Conservation (phyloP, 257 asterid genomes). For the Solanum verrucosum region DNA sequence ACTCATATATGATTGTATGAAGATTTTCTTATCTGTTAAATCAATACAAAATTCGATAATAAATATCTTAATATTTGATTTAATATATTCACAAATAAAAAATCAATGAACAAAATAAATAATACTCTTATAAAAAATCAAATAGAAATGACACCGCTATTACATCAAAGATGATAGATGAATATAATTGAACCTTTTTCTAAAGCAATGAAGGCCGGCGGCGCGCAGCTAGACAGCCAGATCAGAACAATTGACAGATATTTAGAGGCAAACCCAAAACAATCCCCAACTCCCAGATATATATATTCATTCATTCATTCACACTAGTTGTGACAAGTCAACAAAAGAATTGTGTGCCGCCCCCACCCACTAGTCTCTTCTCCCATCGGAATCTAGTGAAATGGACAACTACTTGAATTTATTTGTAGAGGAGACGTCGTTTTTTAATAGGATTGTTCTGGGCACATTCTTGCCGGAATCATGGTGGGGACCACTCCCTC, state of each 20-base stretch:
- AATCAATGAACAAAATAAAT: no score
- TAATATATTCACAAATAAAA: no score
- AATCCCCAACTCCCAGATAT: not conserved
- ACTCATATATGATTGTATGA: no score
- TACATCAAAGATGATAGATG: no score
- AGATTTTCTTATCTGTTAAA: no score
- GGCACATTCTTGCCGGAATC: constrained; percentile 50
- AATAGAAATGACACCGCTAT: no score
- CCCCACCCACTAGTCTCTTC: no score
- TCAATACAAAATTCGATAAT: no score
- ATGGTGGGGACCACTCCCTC: constrained; percentile 58
- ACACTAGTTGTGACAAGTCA: not conserved
- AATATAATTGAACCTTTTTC: not conserved
- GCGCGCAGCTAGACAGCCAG: not conserved
- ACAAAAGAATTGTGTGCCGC: not conserved
- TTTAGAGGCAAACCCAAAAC: not conserved
- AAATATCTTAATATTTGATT: no score
- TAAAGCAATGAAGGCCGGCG: not conserved
- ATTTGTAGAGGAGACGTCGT: constrained; percentile 69
- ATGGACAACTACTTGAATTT: constrained; percentile 33
- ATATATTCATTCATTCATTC: no score
- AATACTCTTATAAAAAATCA: no score
- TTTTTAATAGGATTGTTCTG: constrained; percentile 68
- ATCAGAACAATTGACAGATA: not conserved
- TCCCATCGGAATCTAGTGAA: not conserved